Percentiles rank a stretch among this genome's conserved stretches.
Conservation (phyloP, 306 rosid species). For the Prunus kanzakura region DNA sequence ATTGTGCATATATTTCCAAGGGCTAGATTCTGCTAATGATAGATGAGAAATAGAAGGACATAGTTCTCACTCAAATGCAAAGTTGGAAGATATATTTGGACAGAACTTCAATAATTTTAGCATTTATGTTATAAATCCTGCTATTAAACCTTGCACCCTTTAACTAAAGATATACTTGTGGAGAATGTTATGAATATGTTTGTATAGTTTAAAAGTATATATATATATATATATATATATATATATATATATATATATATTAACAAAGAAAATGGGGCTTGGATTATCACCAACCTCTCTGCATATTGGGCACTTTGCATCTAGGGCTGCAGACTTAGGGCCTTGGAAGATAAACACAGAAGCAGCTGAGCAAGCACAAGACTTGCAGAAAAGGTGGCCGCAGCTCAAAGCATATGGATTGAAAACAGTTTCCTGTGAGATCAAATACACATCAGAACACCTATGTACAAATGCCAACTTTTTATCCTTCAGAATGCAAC, state of each 20-base stretch:
- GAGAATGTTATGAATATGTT: no score
- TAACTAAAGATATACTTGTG: neutral
- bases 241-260: neutral
- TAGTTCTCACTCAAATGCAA: neutral
- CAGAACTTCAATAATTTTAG: neutral
- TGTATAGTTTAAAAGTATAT: no score
- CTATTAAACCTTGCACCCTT: neutral
- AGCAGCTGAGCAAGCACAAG: slow-evolving; percentile 91
- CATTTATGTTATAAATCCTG: neutral
- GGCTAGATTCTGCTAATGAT: neutral
- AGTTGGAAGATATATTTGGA: neutral
- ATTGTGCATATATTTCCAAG: neutral
- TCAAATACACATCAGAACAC: slow-evolving; percentile 16
- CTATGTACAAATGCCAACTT: neutral
- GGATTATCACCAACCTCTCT: slow-evolving; percentile 59
- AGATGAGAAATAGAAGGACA: neutral
- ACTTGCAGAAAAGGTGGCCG: slow-evolving; percentile 89
- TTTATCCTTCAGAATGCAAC: neutral
- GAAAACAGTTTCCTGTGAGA: slow-evolving; percentile 63
- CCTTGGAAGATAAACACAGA: slow-evolving; percentile 76
- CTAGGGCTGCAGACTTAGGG: slow-evolving; percentile 56
- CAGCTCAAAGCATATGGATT: slow-evolving; percentile 86
- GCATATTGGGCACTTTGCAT: slow-evolving; percentile 82
- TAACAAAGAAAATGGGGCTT: neutral
- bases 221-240: neutral